phyloP scores from a whole-genome alignment of 1,284 basidiomycete species.

The Ceratobasidium papillatum region DNA sequence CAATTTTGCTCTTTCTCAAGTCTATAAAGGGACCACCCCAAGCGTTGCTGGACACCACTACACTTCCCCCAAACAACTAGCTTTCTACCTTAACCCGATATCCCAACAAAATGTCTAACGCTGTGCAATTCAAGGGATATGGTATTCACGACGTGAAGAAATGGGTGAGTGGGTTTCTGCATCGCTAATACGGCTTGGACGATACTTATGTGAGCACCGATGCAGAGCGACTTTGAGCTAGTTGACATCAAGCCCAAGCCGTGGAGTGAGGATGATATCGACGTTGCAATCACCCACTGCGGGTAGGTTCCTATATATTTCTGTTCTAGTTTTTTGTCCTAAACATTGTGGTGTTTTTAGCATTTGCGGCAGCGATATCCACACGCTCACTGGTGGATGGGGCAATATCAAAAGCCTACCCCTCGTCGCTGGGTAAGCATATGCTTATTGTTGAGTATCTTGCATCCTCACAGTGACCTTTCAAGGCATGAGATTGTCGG shows the following conservation, averaged over 20 bases:
- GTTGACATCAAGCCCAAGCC: constrained; percentile 54
- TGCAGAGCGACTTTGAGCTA: constrained; percentile 57
- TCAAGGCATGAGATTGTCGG: constrained; percentile 70
- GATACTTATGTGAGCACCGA: neutral
- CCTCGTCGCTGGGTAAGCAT: constrained; percentile 54
- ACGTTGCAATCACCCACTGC: constrained; percentile 55
- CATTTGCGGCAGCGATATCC: constrained; percentile 63
- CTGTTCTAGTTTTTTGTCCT: neutral
- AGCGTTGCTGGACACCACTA: neutral
- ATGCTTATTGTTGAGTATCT: neutral
- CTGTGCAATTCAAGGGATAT: constrained; percentile 41
- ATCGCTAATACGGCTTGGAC: neutral
- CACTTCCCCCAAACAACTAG: neutral
- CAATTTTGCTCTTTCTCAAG: neutral
- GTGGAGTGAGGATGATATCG: constrained; percentile 52
- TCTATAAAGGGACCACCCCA: neutral
- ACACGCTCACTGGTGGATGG: constrained; percentile 63
- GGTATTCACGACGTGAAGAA: constrained; percentile 39
- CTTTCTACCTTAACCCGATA: neutral
- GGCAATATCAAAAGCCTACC: constrained; percentile 55
- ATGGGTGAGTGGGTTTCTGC: constrained; percentile 32
- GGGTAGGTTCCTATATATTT: constrained; percentile 43
- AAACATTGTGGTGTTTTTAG: constrained; percentile 33
- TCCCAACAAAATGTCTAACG: neutral
- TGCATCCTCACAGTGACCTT: neutral